Evolutionary conservation across 805 yeast species (phyloP), one percentile per base, ranked within the genome.

Genomic region (Saccharomycopsis oosterbeekiorum): DNA sequence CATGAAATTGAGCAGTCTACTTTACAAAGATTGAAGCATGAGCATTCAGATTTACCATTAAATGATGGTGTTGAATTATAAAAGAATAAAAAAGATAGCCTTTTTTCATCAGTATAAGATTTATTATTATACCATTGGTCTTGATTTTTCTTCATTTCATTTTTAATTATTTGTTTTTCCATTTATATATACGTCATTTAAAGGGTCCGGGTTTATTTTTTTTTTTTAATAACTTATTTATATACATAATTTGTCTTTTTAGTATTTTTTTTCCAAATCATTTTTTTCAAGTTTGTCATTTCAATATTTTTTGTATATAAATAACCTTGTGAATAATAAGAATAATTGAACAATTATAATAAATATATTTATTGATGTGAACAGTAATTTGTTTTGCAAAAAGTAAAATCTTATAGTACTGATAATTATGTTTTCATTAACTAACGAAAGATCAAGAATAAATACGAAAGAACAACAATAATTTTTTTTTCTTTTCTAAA

Each of bases 21-120:
- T 21, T 59, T 63, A 53, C 65, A 63, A 17, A 57, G 43, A 37
- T 59, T 63, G 55, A 63, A 63, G 29, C 62, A 59, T n/a, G 65
- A 63, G 39, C 65, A 63, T 29, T 47, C 62, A 53, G 65, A 63
- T 54, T 63, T 63, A 37, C 65, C 65, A 19, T 54, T 61, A 19
- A 56, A 55, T 15, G 65, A 63, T 36, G 64, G 64, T 8, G 15
- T 63, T 42, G 65, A 63, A 17, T 47, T 63, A 34, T 63, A 43
- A 55, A 14, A 15, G 51, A 21, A 21, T n/a, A 21, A 43, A 3
- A 17, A 43, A 5, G 17, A 43, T 43, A 17, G 3, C 4, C n/a
- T 17, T 10, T 43, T 14, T 17, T 43, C 11, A 17, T 21, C n/a
- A 43, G 17, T 21, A 42, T 43, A 11, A 2, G 2, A 43, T 15